Evolutionary conservation across 805 yeast genomes (phyloP).

Genomic region (Teunomyces aglyptinius): DNA sequence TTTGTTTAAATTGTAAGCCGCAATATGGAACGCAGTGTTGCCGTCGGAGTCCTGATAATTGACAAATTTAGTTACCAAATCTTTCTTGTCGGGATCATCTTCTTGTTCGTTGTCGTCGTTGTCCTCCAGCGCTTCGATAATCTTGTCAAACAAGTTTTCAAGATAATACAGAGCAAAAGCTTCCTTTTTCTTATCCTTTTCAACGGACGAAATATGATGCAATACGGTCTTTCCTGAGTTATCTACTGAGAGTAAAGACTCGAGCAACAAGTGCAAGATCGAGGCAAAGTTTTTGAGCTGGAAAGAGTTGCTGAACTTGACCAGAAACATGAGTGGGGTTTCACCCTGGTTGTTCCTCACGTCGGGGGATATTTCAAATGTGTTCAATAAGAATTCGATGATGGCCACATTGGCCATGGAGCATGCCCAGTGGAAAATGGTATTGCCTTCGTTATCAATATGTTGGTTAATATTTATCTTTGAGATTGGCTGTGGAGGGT

Average conservation of each 20-base stretch:
- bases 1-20: slow-evolving; percentile 48
- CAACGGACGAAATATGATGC: slow-evolving; percentile 39
- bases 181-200: slow-evolving; percentile 29
- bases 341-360: slow-evolving; percentile 83
- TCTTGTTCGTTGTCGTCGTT: slow-evolving; percentile 17
- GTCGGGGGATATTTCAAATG: slow-evolving; percentile 65
- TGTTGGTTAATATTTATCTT: slow-evolving; percentile 76
- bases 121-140: slow-evolving; percentile 25
- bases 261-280: slow-evolving; percentile 32
- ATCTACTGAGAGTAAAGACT: slow-evolving; percentile 38
- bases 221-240: slow-evolving; percentile 39
- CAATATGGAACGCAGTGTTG: slow-evolving; percentile 90
- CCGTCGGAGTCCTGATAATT: slow-evolving; percentile 93
- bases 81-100: slow-evolving; percentile 11
- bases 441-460: slow-evolving; percentile 90
- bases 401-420: slow-evolving; percentile 77
- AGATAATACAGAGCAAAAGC: slow-evolving; percentile 38
- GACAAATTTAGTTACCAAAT: slow-evolving; percentile 48
- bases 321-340: slow-evolving; percentile 62
- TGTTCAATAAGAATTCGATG: slow-evolving; percentile 57
- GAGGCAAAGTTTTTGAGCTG: slow-evolving; percentile 37
- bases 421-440: slow-evolving; percentile 95
- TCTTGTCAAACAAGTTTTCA: slow-evolving; percentile 33
- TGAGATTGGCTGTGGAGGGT: slow-evolving; percentile 54
- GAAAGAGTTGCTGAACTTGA: slow-evolving; percentile 39